phyloP scores from a whole-genome alignment of 2,329 filamentous ascomycete genomes.

The Coleophoma eucalyptorum region DNA sequence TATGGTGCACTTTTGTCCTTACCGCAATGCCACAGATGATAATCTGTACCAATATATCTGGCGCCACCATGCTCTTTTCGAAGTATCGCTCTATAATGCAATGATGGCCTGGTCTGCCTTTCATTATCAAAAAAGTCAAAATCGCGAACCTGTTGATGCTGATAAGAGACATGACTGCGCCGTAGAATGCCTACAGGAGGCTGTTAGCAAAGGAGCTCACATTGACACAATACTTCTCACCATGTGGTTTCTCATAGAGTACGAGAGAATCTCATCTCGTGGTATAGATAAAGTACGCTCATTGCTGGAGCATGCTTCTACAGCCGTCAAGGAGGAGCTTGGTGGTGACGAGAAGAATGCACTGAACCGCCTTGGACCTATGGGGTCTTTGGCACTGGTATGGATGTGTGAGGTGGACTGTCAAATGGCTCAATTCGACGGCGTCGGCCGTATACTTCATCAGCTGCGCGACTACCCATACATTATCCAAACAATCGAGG shows the following conservation, averaged over 20 bases:
- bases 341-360: background rate
- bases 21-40: background rate
- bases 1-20: background rate
- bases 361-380: background rate
- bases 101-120: conserved; percentile 1
- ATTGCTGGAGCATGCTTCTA: background rate
- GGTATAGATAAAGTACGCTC: background rate
- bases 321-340: background rate
- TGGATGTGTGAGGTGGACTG: conserved; percentile 1
- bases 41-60: background rate
- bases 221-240: background rate
- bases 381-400: background rate
- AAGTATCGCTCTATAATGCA: background rate
- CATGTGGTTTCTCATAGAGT: conserved; percentile 1
- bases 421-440: background rate
- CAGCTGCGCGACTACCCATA: background rate
- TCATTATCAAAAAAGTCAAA: background rate
- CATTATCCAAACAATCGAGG: background rate
- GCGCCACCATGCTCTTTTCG: background rate
- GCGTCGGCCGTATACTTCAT: background rate
- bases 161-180: background rate
- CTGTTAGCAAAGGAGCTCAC: background rate
- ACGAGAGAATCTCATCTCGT: background rate
- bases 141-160: background rate
- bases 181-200: background rate